Conservation (phyloP, 345 rosid species). For the Lagerstroemia speciosa region DNA sequence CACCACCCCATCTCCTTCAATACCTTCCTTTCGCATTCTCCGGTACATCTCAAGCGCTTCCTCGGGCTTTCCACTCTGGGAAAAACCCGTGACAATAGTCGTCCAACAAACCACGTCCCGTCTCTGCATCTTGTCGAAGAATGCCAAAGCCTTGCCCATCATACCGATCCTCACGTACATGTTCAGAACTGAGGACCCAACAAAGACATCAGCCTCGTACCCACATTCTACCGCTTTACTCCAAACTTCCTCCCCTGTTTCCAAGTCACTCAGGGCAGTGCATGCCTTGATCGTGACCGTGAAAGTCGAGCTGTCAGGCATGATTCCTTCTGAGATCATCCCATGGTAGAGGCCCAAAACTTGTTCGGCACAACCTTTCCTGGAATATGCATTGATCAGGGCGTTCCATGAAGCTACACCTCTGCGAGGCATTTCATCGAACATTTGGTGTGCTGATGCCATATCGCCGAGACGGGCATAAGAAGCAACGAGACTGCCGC, state of each 20-base stretch:
- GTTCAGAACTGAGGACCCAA: constrained; percentile 64
- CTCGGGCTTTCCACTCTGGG: constrained; percentile 25
- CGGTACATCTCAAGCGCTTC: constrained; percentile 45
- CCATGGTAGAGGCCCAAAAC: constrained; percentile 40
- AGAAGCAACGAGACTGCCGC: constrained; percentile 21
- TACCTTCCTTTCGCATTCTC: constrained; percentile 53
- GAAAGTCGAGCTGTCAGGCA: constrained; percentile 69
- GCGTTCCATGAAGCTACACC: constrained; percentile 44
- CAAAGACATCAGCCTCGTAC: constrained; percentile 54
- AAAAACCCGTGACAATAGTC: constrained; percentile 61
- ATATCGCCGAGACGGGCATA: constrained; percentile 29
- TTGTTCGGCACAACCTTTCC: constrained; percentile 24
- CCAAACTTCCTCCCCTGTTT: constrained; percentile 50
- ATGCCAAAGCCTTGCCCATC: constrained; percentile 37
- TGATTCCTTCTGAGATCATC: constrained; percentile 41
- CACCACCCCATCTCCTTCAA: constrained; percentile 43
- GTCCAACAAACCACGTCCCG: constrained; percentile 66
- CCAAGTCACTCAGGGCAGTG: constrained; percentile 29
- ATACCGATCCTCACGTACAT: constrained; percentile 48
- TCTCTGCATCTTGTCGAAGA: constrained; percentile 45
- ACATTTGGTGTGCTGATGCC: constrained; percentile 39
- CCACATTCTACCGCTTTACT: constrained; percentile 43
- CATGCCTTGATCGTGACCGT: constrained; percentile 67
- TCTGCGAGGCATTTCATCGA: constrained; percentile 47
- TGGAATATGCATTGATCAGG: constrained; percentile 48